Evolutionary conservation across 2,329 filamentous ascomycete species (phyloP).

Genomic region (Colletotrichum paranaense): DNA sequence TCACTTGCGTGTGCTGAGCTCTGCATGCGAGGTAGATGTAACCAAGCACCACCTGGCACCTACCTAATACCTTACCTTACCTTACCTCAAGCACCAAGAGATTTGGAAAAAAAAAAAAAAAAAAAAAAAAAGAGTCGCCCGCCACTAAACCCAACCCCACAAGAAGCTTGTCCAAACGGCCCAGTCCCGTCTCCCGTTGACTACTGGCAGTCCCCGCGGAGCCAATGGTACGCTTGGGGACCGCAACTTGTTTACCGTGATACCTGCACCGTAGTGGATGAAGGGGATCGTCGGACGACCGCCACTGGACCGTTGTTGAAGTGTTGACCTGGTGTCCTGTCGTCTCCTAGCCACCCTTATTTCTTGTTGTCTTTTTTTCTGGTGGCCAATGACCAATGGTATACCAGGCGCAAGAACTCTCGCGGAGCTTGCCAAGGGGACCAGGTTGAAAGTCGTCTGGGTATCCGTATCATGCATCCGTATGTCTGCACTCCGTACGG

Average conservation of each 20-base stretch:
- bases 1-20: background rate
- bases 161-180: slow-evolving; percentile 34
- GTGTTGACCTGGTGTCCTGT: background rate
- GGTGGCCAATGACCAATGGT: slow-evolving; percentile 20
- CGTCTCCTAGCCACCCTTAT: slow-evolving; percentile 34
- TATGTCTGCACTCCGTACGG: background rate
- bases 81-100: no score
- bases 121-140: background rate
- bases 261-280: slow-evolving; percentile 29
- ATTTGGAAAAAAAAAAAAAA: no score
- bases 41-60: slow-evolving; percentile 1
- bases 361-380: slow-evolving; percentile 7
- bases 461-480: background rate
- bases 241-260: slow-evolving; percentile 17
- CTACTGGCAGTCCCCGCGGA: slow-evolving; percentile 25
- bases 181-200: slow-evolving; percentile 28
- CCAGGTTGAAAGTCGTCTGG: background rate
- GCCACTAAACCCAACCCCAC: slow-evolving; percentile 18
- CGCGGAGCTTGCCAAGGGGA: background rate
- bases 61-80: no score
- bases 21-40: slow-evolving; percentile 18
- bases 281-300: slow-evolving; percentile 24
- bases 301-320: slow-evolving; percentile 4
- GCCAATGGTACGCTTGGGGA: slow-evolving; percentile 22
- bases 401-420: background rate